Base-by-base conservation (phyloP, 2,329 filamentous ascomycete species). In the Fonsecaea monophora region DNA sequence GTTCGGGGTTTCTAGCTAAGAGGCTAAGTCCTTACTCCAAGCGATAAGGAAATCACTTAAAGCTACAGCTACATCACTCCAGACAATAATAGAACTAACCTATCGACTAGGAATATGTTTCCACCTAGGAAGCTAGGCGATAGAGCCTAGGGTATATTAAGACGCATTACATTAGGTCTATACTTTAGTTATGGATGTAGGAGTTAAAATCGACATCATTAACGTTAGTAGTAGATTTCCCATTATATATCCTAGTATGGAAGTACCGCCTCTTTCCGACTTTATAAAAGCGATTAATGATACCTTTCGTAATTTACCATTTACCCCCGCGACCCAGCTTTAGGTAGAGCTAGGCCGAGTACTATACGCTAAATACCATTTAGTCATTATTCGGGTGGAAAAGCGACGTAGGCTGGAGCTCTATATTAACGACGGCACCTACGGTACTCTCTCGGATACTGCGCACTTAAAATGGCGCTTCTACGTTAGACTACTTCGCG, bases 51-150 rank as follows among this genome's bases (percentile, higher is more conserved):
- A 4, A 8, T 25, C 15, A 42, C 18, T 10, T 18, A 5, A 56
- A 15, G n/a, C n/a, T n/a, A n/a, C n/a, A n/a, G n/a, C n/a, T n/a
- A n/a, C n/a, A n/a, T n/a, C n/a, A n/a, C n/a, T n/a, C n/a, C n/a
- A n/a, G n/a, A n/a, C n/a, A n/a, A n/a, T n/a, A n/a, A n/a, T n/a
- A n/a, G n/a, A n/a, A n/a, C n/a, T n/a, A n/a, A n/a, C n/a, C n/a
- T n/a, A n/a, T n/a, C 12, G 30, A 2, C 13, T 55, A 9, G 60
- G 60, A 5, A 32, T 62, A 18, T 62, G 60, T 25, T 62, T 62
- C 32, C 60, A 62, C 37, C 48, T 62, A 25, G 60, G 60, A 25
- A 62, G 60, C 50, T 48, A 62, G 60, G 5, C 50, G 15, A 62
- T 56, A 35, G 50, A 7, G 15, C 8, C 15, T 4, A 35, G 37